Evolutionary conservation across 495 filamentous ascomycete species (phyloP), one percentile per base, ranked within the genome.

Genomic region (Hypoxylon crocopeplum): DNA sequence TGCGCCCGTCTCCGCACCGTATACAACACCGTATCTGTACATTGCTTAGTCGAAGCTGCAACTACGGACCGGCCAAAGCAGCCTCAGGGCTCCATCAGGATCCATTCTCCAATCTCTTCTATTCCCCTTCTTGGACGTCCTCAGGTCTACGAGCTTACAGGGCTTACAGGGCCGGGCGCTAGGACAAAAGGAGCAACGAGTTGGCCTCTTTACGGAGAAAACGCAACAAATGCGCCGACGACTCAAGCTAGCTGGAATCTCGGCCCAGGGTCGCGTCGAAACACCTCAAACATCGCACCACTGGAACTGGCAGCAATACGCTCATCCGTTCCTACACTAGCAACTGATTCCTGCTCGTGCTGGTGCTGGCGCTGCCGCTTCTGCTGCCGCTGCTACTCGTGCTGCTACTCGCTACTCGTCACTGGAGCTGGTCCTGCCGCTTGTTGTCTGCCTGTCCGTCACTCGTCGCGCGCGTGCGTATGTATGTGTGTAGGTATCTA

Each of bases 181-280:
- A 70, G 52, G 51, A 62, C 68, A n/a, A 58, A 70, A 70, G 39
- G 61, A 64, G 68, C 32, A 60, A 61, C 29, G 51, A 61, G 50
- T 61, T n/a, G 50, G 56, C 34, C 39, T 56, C 60, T 68, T 57
- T 61, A 65, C 64, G 57, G 65, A 61, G 61, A 70, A 70, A 69
- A 69, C 61, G 64, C 65, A 67, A 67, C 65, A 64, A 68, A 68
- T 70, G 68, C 65, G 66, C 68, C 65, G 68, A 63, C 55, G 66
- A 67, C 61, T 60, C 15, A 38, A 68, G 62, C 65, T 70, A 69
- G 56, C 68, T 66, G 68, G 68, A 70, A 70, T 70, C 68, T 70
- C 68, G 68, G 68, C 68, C 68, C 68, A 70, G 65, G 65, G 68
- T 70, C 68, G 68, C 68, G 68, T 70, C 68, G 64, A 70, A 70